Conservation (phyloP, 1,139 yeast species). For the Zygosaccharomyces sapae region DNA sequence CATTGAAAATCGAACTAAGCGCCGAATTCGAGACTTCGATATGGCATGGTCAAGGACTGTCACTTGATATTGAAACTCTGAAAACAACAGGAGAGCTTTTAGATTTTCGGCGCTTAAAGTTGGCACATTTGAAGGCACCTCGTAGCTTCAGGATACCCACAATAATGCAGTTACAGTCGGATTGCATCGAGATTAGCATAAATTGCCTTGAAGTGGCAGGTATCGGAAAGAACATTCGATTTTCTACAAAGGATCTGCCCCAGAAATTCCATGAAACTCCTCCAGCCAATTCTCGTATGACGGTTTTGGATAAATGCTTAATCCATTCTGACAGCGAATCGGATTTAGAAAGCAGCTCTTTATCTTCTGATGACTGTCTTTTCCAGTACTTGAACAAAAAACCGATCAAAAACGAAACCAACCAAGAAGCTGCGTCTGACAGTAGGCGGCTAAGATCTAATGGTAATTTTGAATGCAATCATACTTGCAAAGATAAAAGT, state of each 20-base stretch:
- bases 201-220: conserved; percentile 43
- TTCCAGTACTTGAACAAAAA: conserved; percentile 13
- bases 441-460: conserved; percentile 22
- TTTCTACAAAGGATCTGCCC: conserved; percentile 10
- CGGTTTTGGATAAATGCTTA: conserved; percentile 6
- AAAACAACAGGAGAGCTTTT: conserved; percentile 35
- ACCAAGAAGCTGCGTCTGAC: conserved; percentile 3
- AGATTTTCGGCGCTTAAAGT: conserved; percentile 41
- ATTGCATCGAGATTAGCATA: conserved; percentile 31
- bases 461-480: conserved; percentile 40
- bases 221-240: conserved; percentile 19
- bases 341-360: conserved; percentile 7
- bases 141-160: conserved; percentile 33
- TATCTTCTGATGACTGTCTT: conserved; percentile 25
- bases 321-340: conserved; percentile 7
- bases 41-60: conserved; percentile 38
- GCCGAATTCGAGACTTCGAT: conserved; percentile 20
- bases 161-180: conserved; percentile 20
- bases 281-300: not conserved
- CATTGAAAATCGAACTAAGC: conserved; percentile 29
- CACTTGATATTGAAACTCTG: conserved; percentile 33
- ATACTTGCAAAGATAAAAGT: conserved; percentile 37
- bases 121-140: conserved; percentile 32
- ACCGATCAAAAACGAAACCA: not conserved
- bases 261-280: not conserved